Evolutionary conservation across 805 yeast genomes (phyloP).

Genomic region (Babjeviella inositovora): DNA sequence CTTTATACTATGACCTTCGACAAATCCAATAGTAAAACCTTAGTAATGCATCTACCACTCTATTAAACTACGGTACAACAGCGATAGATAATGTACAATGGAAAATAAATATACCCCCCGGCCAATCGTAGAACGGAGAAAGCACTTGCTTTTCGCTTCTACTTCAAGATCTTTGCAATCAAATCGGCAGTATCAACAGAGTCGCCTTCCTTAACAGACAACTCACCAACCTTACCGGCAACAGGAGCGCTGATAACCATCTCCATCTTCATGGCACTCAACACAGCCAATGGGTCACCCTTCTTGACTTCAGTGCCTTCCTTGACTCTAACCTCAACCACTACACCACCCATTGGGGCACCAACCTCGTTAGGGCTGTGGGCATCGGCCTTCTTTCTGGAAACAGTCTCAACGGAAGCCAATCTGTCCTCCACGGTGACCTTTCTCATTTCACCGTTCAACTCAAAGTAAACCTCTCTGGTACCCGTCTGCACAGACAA

Average conservation of each 20-base stretch:
- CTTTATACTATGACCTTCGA: too few relatives aligned
- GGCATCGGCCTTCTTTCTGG: constrained; percentile 83
- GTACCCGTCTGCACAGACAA: constrained; percentile 71
- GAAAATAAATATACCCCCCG: background rate
- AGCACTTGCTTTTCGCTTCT: constrained; percentile 1
- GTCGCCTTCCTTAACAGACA: constrained; percentile 78
- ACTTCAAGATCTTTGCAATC: constrained; percentile 41
- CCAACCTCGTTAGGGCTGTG: constrained; percentile 86
- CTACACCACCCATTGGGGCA: constrained; percentile 99
- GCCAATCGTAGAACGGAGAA: too few relatives aligned
- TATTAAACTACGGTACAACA: background rate
- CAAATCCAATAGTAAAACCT: too few relatives aligned
- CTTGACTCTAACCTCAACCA: constrained; percentile 86
- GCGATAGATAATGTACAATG: background rate
- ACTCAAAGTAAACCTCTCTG: constrained; percentile 93
- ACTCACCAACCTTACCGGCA: constrained; percentile 68
- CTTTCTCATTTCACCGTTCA: constrained; percentile 96
- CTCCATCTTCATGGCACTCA: constrained; percentile 99
- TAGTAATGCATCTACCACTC: too few relatives aligned
- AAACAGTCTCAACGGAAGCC: constrained; percentile 69
- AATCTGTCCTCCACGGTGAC: constrained; percentile 82
- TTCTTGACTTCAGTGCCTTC: constrained; percentile 81
- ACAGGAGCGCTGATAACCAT: constrained; percentile 93
- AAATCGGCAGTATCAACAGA: constrained; percentile 91
- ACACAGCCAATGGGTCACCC: constrained; percentile 89